These are phyloP conservation scores for Calcarisporium arbuscula DNA, from an alignment of 2,329 filamentous ascomycete species.

Conservation along the genomic window DNA sequence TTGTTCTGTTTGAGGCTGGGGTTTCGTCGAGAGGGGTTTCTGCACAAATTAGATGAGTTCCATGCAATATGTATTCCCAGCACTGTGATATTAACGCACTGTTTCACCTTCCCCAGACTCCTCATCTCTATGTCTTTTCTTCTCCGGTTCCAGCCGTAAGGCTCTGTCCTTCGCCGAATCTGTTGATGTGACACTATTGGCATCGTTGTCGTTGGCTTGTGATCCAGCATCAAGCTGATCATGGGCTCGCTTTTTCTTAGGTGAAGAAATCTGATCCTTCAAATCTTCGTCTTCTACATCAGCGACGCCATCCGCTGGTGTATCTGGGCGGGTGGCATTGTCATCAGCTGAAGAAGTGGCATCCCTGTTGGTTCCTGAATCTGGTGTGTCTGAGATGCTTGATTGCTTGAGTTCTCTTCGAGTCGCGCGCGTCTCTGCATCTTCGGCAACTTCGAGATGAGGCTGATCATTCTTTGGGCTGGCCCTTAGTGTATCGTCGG, in stretches of 20 bases:
- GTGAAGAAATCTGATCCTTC: constrained; percentile 48
- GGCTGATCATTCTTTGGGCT: constrained; percentile 31
- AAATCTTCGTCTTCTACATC: constrained; percentile 28
- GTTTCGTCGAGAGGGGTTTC: constrained; percentile 5
- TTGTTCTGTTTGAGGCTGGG: constrained; percentile 14
- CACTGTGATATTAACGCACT: constrained; percentile 20
- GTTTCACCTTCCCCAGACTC: constrained; percentile 26
- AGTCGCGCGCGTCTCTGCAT: constrained; percentile 57
- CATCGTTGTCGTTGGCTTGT: constrained; percentile 35
- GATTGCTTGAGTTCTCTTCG: constrained; percentile 61
- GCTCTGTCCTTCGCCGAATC: constrained; percentile 44
- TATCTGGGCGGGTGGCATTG: constrained; percentile 21
- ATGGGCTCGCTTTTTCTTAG: constrained; percentile 60
- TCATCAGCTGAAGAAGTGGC: constrained; percentile 13
- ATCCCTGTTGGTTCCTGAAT: constrained; percentile 2
- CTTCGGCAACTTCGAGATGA: constrained; percentile 40
- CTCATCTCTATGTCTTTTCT: constrained; percentile 56
- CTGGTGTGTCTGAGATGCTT: constrained; percentile 46
- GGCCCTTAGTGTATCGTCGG: constrained; percentile 35
- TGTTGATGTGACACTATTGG: constrained; percentile 33
- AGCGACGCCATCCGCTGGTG: constrained; percentile 28
- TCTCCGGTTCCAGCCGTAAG: constrained; percentile 49
- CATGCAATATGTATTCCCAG: constrained; percentile 3
- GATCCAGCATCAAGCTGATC: constrained; percentile 50
- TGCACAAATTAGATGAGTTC: not conserved